Conservation (phyloP, 306 rosid species). For the Prunus campanulata region DNA sequence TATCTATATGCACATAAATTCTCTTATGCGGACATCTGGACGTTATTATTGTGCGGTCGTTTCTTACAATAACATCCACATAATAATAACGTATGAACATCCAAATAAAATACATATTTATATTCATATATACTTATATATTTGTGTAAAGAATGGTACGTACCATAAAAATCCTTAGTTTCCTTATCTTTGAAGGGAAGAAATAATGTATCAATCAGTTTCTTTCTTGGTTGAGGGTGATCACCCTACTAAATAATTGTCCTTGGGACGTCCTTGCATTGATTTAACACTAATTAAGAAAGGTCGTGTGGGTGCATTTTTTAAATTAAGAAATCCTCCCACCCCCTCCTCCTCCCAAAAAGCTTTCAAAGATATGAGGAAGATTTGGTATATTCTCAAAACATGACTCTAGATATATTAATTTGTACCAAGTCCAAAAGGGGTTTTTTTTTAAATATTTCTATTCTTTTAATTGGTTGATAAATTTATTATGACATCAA, state of each 20-base stretch:
- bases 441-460: background rate
- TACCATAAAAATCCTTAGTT: background rate
- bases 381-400: background rate
- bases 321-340: background rate
- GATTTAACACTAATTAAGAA: slow-evolving; percentile 14
- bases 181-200: slow-evolving; percentile 33
- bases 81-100: too few species aligned
- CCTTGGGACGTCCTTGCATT: background rate
- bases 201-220: slow-evolving; percentile 14
- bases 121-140: background rate
- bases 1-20: too few species aligned
- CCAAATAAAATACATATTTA: background rate
- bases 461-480: background rate
- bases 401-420: background rate
- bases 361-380: background rate
- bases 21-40: accelerated
- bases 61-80: too few species aligned
- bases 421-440: background rate
- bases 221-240: background rate
- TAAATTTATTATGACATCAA: background rate
- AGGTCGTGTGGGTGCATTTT: background rate
- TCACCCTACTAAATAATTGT: background rate
- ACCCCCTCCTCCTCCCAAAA: background rate
- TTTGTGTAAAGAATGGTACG: background rate
- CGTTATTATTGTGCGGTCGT: accelerated